Evolutionary conservation across 371 early-diverging fungal genomes (phyloP).

Genomic region (Lichtheimia corymbifera): DNA sequence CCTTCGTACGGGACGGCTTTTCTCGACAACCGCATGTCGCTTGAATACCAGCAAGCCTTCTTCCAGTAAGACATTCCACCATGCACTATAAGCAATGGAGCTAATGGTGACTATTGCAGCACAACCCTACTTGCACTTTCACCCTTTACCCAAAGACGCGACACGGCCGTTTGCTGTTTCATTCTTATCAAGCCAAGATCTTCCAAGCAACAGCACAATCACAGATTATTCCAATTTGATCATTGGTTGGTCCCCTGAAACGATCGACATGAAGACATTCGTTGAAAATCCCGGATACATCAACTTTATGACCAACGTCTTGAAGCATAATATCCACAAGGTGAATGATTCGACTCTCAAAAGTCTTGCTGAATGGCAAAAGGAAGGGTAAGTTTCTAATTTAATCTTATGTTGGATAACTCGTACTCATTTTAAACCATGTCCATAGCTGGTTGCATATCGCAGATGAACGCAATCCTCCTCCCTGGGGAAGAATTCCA

Average conservation of each 20-base stretch:
- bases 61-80: no score
- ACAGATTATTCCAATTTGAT: constrained; percentile 27
- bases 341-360: constrained; percentile 43
- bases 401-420: no score
- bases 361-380: constrained; percentile 55
- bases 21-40: no score
- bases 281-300: constrained; percentile 44
- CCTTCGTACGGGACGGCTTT: no score
- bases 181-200: constrained; percentile 14
- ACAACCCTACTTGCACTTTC: constrained; percentile 13
- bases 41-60: no score
- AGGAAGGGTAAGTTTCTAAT: constrained; percentile 44
- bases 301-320: constrained; percentile 37
- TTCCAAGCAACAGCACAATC: constrained; percentile 8
- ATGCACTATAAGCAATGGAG: no score
- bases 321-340: constrained; percentile 39
- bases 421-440: neutral
- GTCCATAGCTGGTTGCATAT: constrained; percentile 51
- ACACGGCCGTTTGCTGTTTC: constrained; percentile 17
- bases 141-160: constrained; percentile 6
- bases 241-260: constrained; percentile 42
- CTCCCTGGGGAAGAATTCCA: constrained; percentile 74
- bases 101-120: neutral
- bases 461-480: constrained; percentile 63
- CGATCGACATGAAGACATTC: constrained; percentile 38